Base-by-base conservation (phyloP, 768 basidiomycete species). In the Pleurotus eryngii region DNA sequence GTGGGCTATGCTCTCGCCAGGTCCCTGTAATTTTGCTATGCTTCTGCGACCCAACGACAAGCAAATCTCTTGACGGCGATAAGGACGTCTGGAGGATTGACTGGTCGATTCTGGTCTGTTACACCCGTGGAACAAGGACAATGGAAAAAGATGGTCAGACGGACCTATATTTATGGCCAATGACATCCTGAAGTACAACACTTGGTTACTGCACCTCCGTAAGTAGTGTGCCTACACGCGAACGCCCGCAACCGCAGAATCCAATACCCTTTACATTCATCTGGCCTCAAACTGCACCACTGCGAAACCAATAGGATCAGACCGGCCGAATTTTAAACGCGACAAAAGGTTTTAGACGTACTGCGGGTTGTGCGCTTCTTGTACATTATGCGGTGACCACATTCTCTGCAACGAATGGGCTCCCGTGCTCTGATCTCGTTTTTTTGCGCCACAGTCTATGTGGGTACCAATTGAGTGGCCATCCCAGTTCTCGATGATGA, bases 351-450 rank as follows among this genome's bases (percentile, higher is more conserved):
- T 12, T 17, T 45, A 22, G 27, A 76, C 94, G 69, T 65, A 98
- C 96, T 95, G 79, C 93, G 80, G 67, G 83, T 91, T 20, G 95
- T 96, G 65, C 96, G 78, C 72, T 95, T 97, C 76, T 98, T 98
- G 75, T 97, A 98, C 92, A 98, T 95, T 70, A 98, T 96, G 53
- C 96, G 86, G 72, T 98, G 96, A 3, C 96, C 96, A 67, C 96
- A 98, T 68, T 98, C 94, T 63, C 90, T 82, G 74, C 96, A 98
- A 57, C 96, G 88, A 61, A 98, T 95, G 43, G 93, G 92, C 70
- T 98, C 96, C 58, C 92, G 79, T 6, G 91, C 79, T 72, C 86
- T 89, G 69, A 98, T 94, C 67, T 91, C 88, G 70, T 95, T 97
- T 74, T 74, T 90, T 90, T 1, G 88, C 89, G 59, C 92, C 91